A percentile compares a stretch with the other conserved stretches of the same genome.
Conservation (phyloP, 2,329 filamentous ascomycete genomes). For the Pseudogymnoascus sp. region DNA sequence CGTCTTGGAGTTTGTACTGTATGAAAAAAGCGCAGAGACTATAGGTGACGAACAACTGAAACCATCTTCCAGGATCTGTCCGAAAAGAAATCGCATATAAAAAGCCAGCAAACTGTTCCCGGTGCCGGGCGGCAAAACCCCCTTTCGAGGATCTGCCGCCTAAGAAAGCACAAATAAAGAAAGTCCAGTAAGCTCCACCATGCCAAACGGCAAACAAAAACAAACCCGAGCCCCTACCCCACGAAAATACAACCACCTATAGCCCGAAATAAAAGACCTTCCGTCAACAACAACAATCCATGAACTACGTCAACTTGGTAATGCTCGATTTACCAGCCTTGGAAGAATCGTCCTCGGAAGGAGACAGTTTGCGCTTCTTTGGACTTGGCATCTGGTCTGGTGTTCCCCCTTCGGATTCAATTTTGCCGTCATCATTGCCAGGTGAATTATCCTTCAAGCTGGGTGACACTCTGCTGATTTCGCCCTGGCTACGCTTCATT, state of each 20-base stretch:
- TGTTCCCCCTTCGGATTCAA: not conserved
- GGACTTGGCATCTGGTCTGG: not conserved
- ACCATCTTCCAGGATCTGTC: not conserved
- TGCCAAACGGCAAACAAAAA: not conserved
- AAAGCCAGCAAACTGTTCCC: not conserved
- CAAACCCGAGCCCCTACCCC: not conserved
- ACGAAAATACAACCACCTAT: not conserved
- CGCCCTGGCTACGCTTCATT: not conserved
- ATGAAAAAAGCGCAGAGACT: not conserved
- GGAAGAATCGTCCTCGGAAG: not conserved
- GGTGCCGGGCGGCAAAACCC: not conserved
- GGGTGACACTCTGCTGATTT: not conserved
- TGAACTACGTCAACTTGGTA: not conserved
- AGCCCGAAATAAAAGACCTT: not conserved
- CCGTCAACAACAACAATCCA: not conserved
- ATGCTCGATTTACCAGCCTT: not conserved
- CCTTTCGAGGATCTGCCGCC: not conserved
- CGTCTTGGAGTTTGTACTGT: not conserved
- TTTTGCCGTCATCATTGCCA: not conserved
- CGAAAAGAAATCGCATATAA: not conserved
- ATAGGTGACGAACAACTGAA: constrained; percentile 3
- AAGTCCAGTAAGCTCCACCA: not conserved
- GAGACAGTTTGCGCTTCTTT: not conserved
- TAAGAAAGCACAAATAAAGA: not conserved
- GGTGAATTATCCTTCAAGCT: not conserved